A percentile compares a stretch with the other conserved stretches of the same genome.
phyloP scores from a whole-genome alignment of 2,329 filamentous ascomycete species.

The Neoascochyta sp. region DNA sequence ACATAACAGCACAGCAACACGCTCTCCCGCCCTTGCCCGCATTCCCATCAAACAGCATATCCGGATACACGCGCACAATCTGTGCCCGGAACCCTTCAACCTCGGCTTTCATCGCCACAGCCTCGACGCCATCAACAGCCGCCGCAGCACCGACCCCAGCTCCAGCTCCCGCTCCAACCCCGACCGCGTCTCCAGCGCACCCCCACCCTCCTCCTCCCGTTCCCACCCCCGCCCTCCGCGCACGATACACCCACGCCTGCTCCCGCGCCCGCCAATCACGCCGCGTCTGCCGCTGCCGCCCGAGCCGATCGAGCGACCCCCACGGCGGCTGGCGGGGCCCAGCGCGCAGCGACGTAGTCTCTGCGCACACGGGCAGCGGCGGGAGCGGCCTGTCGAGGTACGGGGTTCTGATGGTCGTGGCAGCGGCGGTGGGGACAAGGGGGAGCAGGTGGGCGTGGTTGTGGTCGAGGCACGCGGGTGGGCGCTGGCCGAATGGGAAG shows the following conservation, averaged over 20 bases:
- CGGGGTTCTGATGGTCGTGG: conserved; percentile 3
- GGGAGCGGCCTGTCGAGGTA: conserved; percentile 3
- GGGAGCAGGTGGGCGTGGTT: not conserved
- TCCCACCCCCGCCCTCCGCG: too few relatives aligned
- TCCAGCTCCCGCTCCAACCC: conserved; percentile 1
- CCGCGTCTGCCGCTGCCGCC: conserved; percentile 7
- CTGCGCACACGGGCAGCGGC: too few relatives aligned
- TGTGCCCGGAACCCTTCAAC: conserved; percentile 18
- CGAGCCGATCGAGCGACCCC: conserved; percentile 10
- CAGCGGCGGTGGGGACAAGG: not conserved
- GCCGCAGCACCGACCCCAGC: conserved; percentile 1
- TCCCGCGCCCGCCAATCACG: conserved; percentile 5
- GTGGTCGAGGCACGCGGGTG: not conserved
- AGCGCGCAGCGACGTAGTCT: conserved; percentile 2
- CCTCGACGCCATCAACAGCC: conserved; percentile 1
- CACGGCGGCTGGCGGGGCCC: conserved; percentile 15
- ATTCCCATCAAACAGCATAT: conserved; percentile 18
- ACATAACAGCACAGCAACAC: conserved; percentile 18
- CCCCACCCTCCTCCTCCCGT: too few relatives aligned
- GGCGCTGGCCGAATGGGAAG: conserved; percentile 10
- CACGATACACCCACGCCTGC: not conserved
- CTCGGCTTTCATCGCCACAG: conserved; percentile 9
- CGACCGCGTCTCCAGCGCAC: too few relatives aligned
- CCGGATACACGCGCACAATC: conserved; percentile 19
- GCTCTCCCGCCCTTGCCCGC: conserved; percentile 5